phyloP scores from a whole-genome alignment of 2,329 filamentous ascomycete species.

The Nemania serpens region DNA sequence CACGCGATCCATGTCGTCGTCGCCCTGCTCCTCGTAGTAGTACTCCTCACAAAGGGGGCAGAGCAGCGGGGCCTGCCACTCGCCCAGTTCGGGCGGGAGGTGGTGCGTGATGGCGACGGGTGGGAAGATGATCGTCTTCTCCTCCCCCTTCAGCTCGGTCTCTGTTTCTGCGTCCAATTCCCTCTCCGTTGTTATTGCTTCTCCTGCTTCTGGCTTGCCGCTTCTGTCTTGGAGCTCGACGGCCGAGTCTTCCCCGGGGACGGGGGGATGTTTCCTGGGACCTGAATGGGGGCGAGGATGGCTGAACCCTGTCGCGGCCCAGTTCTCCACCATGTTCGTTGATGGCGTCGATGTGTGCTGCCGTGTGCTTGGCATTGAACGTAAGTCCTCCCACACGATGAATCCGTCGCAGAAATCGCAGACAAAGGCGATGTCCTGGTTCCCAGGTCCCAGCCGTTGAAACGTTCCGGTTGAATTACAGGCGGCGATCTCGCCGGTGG shows the following conservation, averaged over 20 bases:
- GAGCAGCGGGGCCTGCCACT: constrained; percentile 56
- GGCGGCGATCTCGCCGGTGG: constrained; percentile 48
- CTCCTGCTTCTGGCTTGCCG: not conserved
- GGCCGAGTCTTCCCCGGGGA: constrained; percentile 5
- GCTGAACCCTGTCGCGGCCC: constrained; percentile 56
- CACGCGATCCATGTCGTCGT: constrained; percentile 57
- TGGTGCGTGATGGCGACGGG: constrained; percentile 64
- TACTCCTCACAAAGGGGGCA: constrained; percentile 64
- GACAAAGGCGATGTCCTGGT: constrained; percentile 59
- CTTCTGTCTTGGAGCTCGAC: constrained; percentile 21
- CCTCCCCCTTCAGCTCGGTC: constrained; percentile 44
- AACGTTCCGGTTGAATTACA: constrained; percentile 61
- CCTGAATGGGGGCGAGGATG: constrained; percentile 7
- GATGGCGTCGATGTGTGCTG: constrained; percentile 35
- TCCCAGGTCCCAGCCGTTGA: constrained; percentile 55
- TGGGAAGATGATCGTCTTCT: constrained; percentile 60
- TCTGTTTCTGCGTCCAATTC: constrained; percentile 1
- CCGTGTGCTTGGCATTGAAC: constrained; percentile 55
- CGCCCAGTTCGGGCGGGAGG: constrained; percentile 53
- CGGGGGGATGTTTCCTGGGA: not conserved
- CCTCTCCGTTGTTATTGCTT: not conserved
- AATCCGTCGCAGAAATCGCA: constrained; percentile 67
- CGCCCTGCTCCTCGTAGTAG: constrained; percentile 52
- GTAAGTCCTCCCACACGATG: constrained; percentile 62
- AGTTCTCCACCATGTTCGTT: constrained; percentile 45